Base-by-base conservation (phyloP, 2,329 filamentous ascomycete genomes). In the Neospermospora avenae region DNA sequence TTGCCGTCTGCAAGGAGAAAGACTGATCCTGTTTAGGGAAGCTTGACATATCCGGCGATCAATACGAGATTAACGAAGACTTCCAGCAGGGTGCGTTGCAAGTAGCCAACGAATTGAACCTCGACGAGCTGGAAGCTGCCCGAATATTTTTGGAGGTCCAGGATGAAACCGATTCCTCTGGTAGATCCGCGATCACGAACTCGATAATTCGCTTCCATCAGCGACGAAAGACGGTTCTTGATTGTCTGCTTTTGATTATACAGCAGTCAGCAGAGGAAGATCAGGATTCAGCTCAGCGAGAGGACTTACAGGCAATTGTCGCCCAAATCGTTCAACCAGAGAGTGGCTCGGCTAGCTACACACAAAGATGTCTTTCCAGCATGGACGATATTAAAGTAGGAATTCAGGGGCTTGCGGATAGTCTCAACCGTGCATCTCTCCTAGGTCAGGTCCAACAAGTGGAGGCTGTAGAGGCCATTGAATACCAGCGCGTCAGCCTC, bases 121-220 rank as follows among this genome's bases (percentile, higher is more conserved):
- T 99, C 55, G 93, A 99, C 75, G 96, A 99, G 75, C 73, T 96
- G 59, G 85, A 95, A 68, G 89, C 93, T 18, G 90, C 91, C 10
- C 82, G 83, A 66, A 83, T 95, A 53, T 84, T 96, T 59, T 78
- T 96, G 55, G 86, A 88, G 58, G 86, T 90, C 18, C 84, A 90
- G 71, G 82, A 85, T 39, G 87, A 93, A 67, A 81, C 85, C 16
- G 80, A 84, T 46, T 79, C 84, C 16, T 79, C 92, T 4, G 91
- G 91, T 62, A 85, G 90, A 24, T 82, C 90, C 3, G 81, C 90
- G 61, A 81, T 91, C 57, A 87, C 93, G 72, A 88, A 89, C 67
- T 89, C 89, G 61, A 84, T 97, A 65, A 89, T 98, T 70, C 85
- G 87, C 65, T 96, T 96, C 74, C 93, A 99, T 74, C 87, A 93